These are phyloP conservation scores for Astrocystis sublimbata DNA, from an alignment of 495 filamentous ascomycete genomes.

Conservation along the genomic window DNA sequence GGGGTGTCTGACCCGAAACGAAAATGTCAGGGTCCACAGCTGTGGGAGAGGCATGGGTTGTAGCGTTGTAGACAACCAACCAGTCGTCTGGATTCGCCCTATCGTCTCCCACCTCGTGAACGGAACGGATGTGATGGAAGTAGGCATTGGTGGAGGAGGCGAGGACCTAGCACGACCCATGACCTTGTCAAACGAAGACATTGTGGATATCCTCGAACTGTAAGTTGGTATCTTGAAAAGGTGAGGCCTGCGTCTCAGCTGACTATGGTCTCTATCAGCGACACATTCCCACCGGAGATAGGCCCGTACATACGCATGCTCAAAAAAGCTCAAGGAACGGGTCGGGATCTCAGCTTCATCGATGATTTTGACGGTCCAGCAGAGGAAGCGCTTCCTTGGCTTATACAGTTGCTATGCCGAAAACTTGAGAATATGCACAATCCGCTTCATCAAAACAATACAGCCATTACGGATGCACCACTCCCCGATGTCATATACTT, in stretches of 20 bases:
- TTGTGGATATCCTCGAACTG: slow-evolving; percentile 50
- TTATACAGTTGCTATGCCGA: slow-evolving; percentile 34
- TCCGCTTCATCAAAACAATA: slow-evolving; percentile 12
- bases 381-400: slow-evolving; percentile 27
- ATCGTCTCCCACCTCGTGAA: slow-evolving; percentile 61
- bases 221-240: slow-evolving; percentile 29
- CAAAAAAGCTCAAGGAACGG: neutral
- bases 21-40: slow-evolving; percentile 75
- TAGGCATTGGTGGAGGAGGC: slow-evolving; percentile 77
- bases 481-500: slow-evolving; percentile 59
- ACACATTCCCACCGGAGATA: neutral
- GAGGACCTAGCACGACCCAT: slow-evolving; percentile 68
- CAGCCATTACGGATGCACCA: neutral
- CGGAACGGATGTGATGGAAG: slow-evolving; percentile 66
- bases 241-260: neutral
- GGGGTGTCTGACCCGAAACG: slow-evolving; percentile 69
- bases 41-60: slow-evolving; percentile 78
- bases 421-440: slow-evolving; percentile 26
- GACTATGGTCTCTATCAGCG: neutral
- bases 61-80: slow-evolving; percentile 49
- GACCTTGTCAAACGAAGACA: slow-evolving; percentile 50
- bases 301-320: neutral
- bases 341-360: slow-evolving; percentile 14
- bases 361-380: slow-evolving; percentile 18
- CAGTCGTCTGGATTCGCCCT: slow-evolving; percentile 75